Evolutionary conservation across 768 basidiomycete species (phyloP), one percentile per base, ranked within the genome.

Genomic region (Termitomyces sp.): DNA sequence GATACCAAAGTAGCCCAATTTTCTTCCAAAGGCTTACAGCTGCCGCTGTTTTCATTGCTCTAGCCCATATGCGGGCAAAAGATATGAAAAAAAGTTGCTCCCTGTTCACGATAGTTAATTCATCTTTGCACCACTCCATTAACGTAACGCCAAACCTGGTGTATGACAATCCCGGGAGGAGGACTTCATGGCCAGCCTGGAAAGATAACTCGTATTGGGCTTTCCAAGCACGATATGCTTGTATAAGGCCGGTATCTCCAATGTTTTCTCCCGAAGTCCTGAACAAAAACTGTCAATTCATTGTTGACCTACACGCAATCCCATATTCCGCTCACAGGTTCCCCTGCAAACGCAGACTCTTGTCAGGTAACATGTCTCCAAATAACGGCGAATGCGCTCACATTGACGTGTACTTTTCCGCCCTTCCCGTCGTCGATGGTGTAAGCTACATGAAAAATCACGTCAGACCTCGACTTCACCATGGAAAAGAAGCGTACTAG

Each of bases 61-160:
- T 80, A 0, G 87, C 92, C 92, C 92, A 96, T n/a, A 89, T 84
- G 27, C 89, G 82, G 14, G 84, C 95, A 65, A 91, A 95, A 2
- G 92, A 83, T 54, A 98, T 84, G 77, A 97, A 98, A 76, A 98
- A 98, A 29, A 98, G 73, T 75, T 98, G 95, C 40, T 97, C 95
- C 57, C 89, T 90, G 65, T 41, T 38, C 40, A 29, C 34, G 11
- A 56, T 54, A 56, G 58, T 63, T 5, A 40, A 48, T 17, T 49
- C 41, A 19, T 10, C 29, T 16, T 31, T 40, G 27, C 11, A 16
- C 10, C 8, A 29, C 16, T 23, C 3, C 48, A 54, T 21, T 25
- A 42, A 21, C 8, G 10, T 1, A 32, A 14, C 2, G 17, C 57
- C 76, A 47, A 51, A 85, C 90, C 87, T 82, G 2, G 89, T 89